These are phyloP conservation scores for Saururus chinensis DNA, from an alignment of 164 flowering plant genomes.

Conservation along the genomic window DNA sequence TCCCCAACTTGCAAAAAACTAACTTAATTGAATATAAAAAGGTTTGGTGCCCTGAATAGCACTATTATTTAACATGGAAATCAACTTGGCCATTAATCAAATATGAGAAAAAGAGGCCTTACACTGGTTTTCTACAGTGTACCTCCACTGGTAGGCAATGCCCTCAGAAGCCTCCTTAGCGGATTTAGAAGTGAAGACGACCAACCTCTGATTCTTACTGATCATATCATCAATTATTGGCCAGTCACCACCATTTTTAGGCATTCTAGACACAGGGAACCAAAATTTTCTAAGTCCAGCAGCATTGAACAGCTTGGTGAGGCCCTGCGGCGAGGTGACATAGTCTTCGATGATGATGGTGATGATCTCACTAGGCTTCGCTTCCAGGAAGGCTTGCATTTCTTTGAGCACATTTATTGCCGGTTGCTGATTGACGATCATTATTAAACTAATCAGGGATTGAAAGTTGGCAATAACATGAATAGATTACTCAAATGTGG, in stretches of 20 bases:
- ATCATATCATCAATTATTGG: conserved; percentile 83
- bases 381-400: conserved; percentile 45
- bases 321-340: conserved; percentile 62
- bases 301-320: conserved; percentile 62
- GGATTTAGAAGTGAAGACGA: conserved; percentile 81
- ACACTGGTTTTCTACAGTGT: conserved; percentile 93
- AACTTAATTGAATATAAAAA: too few relatives aligned
- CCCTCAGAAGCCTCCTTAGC: conserved; percentile 87
- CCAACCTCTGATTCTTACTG: conserved; percentile 55
- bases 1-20: too few relatives aligned
- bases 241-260: conserved; percentile 75
- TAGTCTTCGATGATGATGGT: conserved; percentile 78
- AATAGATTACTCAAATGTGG: background rate
- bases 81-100: background rate
- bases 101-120: conserved; percentile 15
- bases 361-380: conserved; percentile 58
- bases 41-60: background rate
- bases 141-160: conserved; percentile 80
- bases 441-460: conserved; percentile 3
- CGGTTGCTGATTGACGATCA: conserved; percentile 47
- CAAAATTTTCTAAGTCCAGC: conserved; percentile 75
- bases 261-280: conserved; percentile 89
- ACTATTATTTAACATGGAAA: too few relatives aligned
- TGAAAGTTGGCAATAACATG: background rate
- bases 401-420: conserved; percentile 59